Percentiles rank a stretch among this genome's conserved stretches.
These are phyloP conservation scores for Talaromyces proteolyticus DNA, from an alignment of 495 filamentous ascomycete species.

Conservation along the genomic window DNA sequence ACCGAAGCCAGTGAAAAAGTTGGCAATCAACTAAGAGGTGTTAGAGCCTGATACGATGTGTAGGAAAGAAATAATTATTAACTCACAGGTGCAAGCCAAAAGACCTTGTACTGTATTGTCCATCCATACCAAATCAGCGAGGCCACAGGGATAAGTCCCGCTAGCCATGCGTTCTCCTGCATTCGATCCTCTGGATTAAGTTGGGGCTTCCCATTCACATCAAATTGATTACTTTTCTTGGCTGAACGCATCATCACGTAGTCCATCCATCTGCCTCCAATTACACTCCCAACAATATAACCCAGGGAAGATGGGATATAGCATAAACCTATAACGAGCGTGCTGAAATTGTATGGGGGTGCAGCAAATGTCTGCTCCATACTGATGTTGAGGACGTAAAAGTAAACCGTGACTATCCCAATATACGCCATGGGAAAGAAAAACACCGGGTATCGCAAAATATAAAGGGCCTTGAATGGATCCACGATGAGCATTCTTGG, in stretches of 20 bases:
- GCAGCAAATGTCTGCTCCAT: slow-evolving; percentile 5
- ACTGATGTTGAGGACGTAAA: slow-evolving; percentile 8
- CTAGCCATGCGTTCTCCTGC: slow-evolving; percentile 7
- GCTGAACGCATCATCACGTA: slow-evolving; percentile 8
- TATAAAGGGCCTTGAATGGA: background rate
- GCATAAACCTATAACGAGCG: slow-evolving; percentile 3
- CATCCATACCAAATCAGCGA: slow-evolving; percentile 11
- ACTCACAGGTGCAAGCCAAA: slow-evolving; percentile 9
- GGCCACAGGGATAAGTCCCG: background rate
- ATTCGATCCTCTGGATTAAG: slow-evolving; percentile 9
- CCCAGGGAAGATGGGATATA: slow-evolving; percentile 8
- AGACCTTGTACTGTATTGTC: slow-evolving; percentile 5
- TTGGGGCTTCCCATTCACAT: background rate
- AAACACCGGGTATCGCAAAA: slow-evolving; percentile 4
- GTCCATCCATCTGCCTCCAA: slow-evolving; percentile 10
- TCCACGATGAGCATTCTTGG: slow-evolving; percentile 28
- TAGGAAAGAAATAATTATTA: background rate
- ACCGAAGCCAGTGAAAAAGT: slow-evolving; percentile 73
- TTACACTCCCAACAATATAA: slow-evolving; percentile 5
- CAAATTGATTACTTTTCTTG: background rate
- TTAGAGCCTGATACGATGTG: slow-evolving; percentile 33
- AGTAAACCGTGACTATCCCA: background rate
- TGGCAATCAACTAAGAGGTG: slow-evolving; percentile 44
- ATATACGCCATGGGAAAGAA: slow-evolving; percentile 1
- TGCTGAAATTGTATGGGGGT: slow-evolving; percentile 8